Conservation (phyloP, 352 stramenopile species). For the Saprolegnia parasitica region DNA sequence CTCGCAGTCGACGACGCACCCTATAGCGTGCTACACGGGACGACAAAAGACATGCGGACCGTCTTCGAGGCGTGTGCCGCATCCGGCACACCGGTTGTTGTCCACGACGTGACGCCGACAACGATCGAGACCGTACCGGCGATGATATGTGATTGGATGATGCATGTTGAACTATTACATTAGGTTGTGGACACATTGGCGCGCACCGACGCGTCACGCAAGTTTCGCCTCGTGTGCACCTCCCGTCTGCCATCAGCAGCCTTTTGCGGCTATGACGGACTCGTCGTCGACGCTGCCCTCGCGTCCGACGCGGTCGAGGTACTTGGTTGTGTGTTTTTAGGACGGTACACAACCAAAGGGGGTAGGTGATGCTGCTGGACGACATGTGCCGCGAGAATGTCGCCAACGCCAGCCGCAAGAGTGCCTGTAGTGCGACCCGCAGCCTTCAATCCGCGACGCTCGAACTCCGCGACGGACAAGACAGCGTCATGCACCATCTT, state of each 20-base stretch:
- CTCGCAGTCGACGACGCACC: not conserved
- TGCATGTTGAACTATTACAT: too few relatives aligned
- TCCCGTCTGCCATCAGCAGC: too few relatives aligned
- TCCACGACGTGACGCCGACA: conserved; percentile 13
- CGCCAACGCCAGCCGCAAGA: not conserved
- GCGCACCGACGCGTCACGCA: too few relatives aligned
- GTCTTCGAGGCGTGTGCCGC: conserved; percentile 14
- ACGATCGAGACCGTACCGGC: too few relatives aligned
- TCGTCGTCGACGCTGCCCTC: too few relatives aligned
- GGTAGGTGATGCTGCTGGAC: not conserved
- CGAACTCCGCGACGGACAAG: not conserved
- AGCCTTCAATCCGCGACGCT: not conserved
- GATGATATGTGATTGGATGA: too few relatives aligned
- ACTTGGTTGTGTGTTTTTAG: too few relatives aligned
- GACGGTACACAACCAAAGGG: too few relatives aligned
- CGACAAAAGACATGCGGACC: conserved; percentile 5
- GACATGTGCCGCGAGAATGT: conserved; percentile 13
- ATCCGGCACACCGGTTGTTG: conserved; percentile 3
- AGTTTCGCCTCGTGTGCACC: too few relatives aligned
- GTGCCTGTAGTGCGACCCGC: not conserved
- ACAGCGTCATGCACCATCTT: not conserved
- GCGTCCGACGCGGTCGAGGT: too few relatives aligned
- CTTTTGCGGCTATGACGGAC: too few relatives aligned
- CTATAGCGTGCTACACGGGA: not conserved
- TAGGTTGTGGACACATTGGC: too few relatives aligned